Conservation (phyloP, 2,329 filamentous ascomycete species). For the Elsinoe arachidis region DNA sequence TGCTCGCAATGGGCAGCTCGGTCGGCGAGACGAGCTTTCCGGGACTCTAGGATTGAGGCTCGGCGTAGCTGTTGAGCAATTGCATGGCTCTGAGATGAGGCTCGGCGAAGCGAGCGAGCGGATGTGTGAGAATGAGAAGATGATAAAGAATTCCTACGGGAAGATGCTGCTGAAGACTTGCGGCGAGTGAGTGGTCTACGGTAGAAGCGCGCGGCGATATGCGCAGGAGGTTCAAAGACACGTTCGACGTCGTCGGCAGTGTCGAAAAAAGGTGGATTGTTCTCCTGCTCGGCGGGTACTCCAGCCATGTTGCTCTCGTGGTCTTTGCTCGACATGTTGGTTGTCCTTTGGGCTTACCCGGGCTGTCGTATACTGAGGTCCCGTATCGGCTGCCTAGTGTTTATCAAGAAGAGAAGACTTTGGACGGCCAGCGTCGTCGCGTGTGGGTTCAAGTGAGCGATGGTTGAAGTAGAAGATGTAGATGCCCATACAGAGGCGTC, state of each 20-base stretch:
- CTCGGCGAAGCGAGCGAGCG: conserved; percentile 44
- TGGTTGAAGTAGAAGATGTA: background rate
- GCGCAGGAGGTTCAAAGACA: conserved; percentile 59
- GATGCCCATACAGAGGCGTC: background rate
- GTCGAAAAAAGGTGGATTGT: conserved; percentile 16
- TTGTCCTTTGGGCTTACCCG: background rate
- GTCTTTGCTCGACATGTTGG: background rate
- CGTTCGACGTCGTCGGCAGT: conserved; percentile 34
- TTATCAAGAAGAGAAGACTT: background rate
- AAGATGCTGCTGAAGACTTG: conserved; percentile 68
- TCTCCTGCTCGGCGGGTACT: background rate
- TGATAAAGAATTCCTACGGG: conserved; percentile 70
- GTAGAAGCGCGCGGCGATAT: conserved; percentile 72
- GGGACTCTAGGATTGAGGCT: conserved; percentile 70
- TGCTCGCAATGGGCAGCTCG: conserved; percentile 76
- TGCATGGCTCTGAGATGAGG: conserved; percentile 60
- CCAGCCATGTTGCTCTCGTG: background rate
- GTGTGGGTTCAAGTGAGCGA: background rate
- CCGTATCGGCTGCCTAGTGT: background rate
- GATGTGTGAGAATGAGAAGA: conserved; percentile 65
- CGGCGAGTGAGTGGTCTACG: conserved; percentile 53
- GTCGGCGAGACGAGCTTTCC: conserved; percentile 70
- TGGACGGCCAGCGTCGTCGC: conserved; percentile 7
- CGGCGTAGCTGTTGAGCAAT: conserved; percentile 71
- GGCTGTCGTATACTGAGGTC: background rate